Evolutionary conservation across 306 rosid genomes (phyloP).

Genomic region (Hippophae tibetana): DNA sequence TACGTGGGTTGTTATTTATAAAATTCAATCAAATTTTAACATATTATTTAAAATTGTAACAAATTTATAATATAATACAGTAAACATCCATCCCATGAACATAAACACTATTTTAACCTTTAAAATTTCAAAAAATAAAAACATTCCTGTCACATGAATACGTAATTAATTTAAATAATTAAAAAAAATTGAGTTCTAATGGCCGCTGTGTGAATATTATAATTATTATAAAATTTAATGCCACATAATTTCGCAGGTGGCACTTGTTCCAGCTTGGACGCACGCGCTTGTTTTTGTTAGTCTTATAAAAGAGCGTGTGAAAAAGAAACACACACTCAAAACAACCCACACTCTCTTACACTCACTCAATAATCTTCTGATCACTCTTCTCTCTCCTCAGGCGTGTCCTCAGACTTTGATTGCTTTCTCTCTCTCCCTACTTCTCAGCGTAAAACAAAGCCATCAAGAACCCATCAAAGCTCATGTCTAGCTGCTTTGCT

Average conservation of each 20-base stretch:
- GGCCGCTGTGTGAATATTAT: neutral
- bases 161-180: no score
- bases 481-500: conserved; percentile 36
- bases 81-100: no score
- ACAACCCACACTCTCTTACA: conserved; percentile 15
- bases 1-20: no score
- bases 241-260: conserved; percentile 35
- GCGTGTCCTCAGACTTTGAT: conserved; percentile 91
- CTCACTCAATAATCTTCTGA: conserved; percentile 45
- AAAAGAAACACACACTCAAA: conserved; percentile 23
- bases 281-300: conserved; percentile 19
- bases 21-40: no score
- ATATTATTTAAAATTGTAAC: no score
- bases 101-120: no score
- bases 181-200: no score
- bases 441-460: conserved; percentile 1
- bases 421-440: conserved; percentile 26
- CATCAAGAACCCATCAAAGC: conserved; percentile 43
- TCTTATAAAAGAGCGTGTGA: conserved; percentile 48
- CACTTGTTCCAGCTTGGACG: conserved; percentile 28
- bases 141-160: no score
- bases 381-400: conserved; percentile 24
- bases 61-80: no score
- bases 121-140: no score
- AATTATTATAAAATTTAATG: neutral